Evolutionary conservation across 2,329 filamentous ascomycete genomes (phyloP), one percentile per base, ranked within the genome.

Genomic region (Rutstroemia sp.): DNA sequence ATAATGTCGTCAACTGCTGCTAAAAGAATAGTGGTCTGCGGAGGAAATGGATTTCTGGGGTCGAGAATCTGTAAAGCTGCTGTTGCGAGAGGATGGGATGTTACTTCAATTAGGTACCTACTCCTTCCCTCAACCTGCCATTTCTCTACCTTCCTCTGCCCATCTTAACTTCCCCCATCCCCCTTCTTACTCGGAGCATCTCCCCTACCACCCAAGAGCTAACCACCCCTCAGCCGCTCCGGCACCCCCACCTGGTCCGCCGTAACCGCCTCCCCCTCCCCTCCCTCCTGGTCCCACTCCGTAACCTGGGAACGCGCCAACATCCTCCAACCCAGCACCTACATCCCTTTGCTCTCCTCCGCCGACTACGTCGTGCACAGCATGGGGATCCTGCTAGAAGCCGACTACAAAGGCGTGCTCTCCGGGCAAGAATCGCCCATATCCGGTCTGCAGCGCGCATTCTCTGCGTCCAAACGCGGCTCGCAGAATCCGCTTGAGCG

Each of bases 301-400:
- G 90, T 99, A 6, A 80, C 83, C 60, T 99, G 94, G 94, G 87
- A 90, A 65, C 86, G 86, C 63, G 94, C 87, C 66, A 89, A 99
- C 73, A 12, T 64, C 80, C 8, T 60, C 81, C 23, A 77, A 79
- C 9, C 79, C 88, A 0, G 92, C 92, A 0, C 68, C 83, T 36
- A 99, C 94, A 94, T 84, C 91, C 1, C 81, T 82, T 65, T 92
- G 48, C 82, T 99, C 60, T 80, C 83, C 63, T 83, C 81, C 56
- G 89, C 91, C 59, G 83, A 90, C 70, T 92, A 85, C 56, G 92
- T 97, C 25, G 87, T 99, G 48, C 94, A 99, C 77, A 90, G 81
- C 67, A 92, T 97, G 87, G 94, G 94, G 9, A 96, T 99, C 65
- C 79, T 99, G 17, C 82, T 99, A 9, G 94, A 99, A 76, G 91